Base-by-base conservation (phyloP, 2,329 filamentous ascomycete species). In the Blumeria graminis region DNA sequence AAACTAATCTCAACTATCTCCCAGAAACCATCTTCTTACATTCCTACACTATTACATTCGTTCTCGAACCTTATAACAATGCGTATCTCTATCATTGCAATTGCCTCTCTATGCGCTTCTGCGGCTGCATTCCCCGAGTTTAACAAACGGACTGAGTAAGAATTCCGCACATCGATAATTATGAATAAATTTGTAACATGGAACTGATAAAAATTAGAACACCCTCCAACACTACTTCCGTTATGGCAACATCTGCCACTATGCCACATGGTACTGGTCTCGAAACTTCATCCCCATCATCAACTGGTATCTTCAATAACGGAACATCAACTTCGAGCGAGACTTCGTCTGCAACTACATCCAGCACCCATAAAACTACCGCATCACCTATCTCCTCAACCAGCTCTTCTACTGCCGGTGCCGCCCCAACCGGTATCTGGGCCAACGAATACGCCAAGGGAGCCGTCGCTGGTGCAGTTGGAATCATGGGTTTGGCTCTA, bases 251-350 rank as follows among this genome's bases (percentile, higher is more conserved):
- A 18, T 18, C n/a, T 22, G 45, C 22, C 7, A 32, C 28, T 1
- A 90, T 56, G 80, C 88, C 53, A 87, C 94, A 82, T 82, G 87
- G 64, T 75, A 80, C 56, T 76, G 89, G 45, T 73, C 98, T 60
- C 71, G 76, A 56, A 77, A 51, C 48, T 9, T 11, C 48, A 11
- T 14, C 32, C n/a, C 22, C 48, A 8, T 18, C 28, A 11, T 33
- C 48, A 33, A 33, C 48, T 13, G 48, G 48, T 3, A 34, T 51
- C 11, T 34, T 33, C 22, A 51, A 51, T 6, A 51, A 51, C 4
- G 18, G 22, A 8, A 51, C 48, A 9, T 11, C 48, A 34, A 14
- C 48, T 1, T 33, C 48, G 35, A 32, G 22, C 11, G 5, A 28
- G 3, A 22, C 22, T 10, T 7, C 14, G 2, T 34, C 48, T 7